Evolutionary conservation across 2,329 filamentous ascomycete species (phyloP), one percentile per base, ranked within the genome.

Genomic region (Thelonectria discophora): DNA sequence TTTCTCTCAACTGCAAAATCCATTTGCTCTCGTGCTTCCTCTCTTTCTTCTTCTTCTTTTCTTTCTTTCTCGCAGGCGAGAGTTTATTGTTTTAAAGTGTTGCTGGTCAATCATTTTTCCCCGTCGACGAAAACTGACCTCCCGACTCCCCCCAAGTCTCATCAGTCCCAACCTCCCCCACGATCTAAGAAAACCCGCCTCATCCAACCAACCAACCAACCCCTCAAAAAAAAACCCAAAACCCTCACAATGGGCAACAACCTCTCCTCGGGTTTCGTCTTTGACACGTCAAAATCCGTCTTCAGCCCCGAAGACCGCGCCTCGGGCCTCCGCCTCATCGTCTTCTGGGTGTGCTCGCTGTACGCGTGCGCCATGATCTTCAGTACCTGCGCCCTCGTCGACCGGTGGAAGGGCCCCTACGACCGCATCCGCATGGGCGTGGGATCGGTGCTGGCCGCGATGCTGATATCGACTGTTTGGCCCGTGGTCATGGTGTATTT

Each of bases 281-380:
- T 75, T 39, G 78, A 80, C 71, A 78, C 74, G 37, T 79, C 77
- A 48, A 70, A 66, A 54, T 72, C 69, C 48, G 67, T 72, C 51
- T 71, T 78, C 61, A 72, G 73, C 43, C 69, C 72, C 2, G 10
- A 66, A 17, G 79, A 81, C 55, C 58, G 63, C 34, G 30, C 47
- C 37, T 64, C 72, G 40, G 71, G 72, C 65, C 72, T 79, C 53
- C 64, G 76, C 32, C 62, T 80, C 60, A 74, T 65, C 50, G 53
- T 75, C 49, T 66, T 75, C 62, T 81, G 79, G 78, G 71, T 58
- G 7, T 53, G 68, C 24, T 71, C 72, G 5, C 60, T 79, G 39
- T 80, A 81, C 69, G 72, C 55, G 52, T 74, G 76, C 61, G 77
- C 74, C 71, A 78, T 79, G 73, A 77, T 81, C 68, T 80, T 75